Base-by-base conservation (phyloP, 179 eudicot genomes). In the Beta corolliflora region DNA sequence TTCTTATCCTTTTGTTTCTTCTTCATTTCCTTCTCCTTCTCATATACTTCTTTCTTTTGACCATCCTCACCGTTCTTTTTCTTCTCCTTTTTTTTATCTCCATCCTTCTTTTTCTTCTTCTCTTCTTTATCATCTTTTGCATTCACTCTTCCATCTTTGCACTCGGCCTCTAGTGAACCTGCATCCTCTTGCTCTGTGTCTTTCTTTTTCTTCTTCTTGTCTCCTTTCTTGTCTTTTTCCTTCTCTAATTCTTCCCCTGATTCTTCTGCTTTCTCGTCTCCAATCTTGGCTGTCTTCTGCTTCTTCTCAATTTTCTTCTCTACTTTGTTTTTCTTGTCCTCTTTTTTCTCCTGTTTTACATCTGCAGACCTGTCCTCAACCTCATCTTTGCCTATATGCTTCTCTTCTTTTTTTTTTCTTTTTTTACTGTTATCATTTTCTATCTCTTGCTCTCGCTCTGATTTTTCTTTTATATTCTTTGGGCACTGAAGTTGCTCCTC, bases 1-100 rank as follows among this genome's bases (percentile, higher is more conserved):
- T 80, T 83, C 77, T 80, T 80, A 31, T 79, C 88, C 64, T 83
- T 81, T 77, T 80, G 58, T 67, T 75, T 61, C 83, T 84, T 84
- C 75, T 84, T 68, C 19, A 9, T 70, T 63, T 55, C 85, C 77
- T 67, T 75, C 61, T 78, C 50, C 58, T 77, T 78, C 15, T 76
- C 71, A 56, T 56, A n/a, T 10, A 69, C 70, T 50, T 79, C 82
- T 73, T 83, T 69, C 36, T 75, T 46, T 53, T 84, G 64, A 29
- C 79, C 81, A 50, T 83, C 84, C 14, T 69, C 61, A 10, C 72
- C 65, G 18, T 76, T 56, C 61, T 72, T 77, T 63, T 55, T 77
- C 60, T 84, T 71, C 81, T 79, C 80, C 67, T 86, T 67, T 53
- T 70, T 63, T 48, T 54, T 65, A 18, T 82, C 75, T 45, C 73